Percentiles rank a stretch among this genome's conserved stretches.
These are phyloP conservation scores for Buxus sempervirens DNA, from an alignment of 164 flowering plant species.

Conservation along the genomic window DNA sequence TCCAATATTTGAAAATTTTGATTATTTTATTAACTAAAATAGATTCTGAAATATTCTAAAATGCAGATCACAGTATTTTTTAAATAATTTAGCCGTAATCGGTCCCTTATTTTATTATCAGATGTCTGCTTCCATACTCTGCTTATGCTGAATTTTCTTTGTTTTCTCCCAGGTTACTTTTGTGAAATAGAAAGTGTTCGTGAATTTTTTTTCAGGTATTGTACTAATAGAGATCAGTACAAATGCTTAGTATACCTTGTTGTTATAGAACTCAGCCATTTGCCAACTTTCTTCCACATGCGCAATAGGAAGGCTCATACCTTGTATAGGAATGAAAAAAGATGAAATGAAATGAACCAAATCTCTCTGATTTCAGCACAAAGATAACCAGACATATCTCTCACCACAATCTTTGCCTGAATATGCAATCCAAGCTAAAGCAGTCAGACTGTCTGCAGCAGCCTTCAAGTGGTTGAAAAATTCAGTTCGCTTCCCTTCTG, in stretches of 20 bases:
- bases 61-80: neutral
- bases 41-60: no score
- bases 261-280: conserved; percentile 90
- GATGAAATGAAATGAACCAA: conserved; percentile 7
- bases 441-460: conserved; percentile 80
- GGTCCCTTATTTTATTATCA: no score
- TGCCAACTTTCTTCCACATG: conserved; percentile 99
- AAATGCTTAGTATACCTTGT: conserved; percentile 50
- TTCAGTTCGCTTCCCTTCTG: conserved; percentile 87
- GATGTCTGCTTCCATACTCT: no score
- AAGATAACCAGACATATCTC: conserved; percentile 9
- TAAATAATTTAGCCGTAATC: neutral
- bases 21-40: no score
- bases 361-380: conserved; percentile 2
- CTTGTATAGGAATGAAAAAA: conserved; percentile 33
- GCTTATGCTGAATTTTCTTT: neutral
- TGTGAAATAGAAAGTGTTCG: neutral
- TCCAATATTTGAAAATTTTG: no score
- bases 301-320: conserved; percentile 98
- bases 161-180: neutral
- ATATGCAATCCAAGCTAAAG: conserved; percentile 96
- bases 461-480: conserved; percentile 84
- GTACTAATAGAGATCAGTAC: no score
- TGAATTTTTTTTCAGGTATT: neutral
- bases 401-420: conserved; percentile 93